Evolutionary conservation across 164 flowering plant species (phyloP).

Genomic region (Magnolia sinica): DNA sequence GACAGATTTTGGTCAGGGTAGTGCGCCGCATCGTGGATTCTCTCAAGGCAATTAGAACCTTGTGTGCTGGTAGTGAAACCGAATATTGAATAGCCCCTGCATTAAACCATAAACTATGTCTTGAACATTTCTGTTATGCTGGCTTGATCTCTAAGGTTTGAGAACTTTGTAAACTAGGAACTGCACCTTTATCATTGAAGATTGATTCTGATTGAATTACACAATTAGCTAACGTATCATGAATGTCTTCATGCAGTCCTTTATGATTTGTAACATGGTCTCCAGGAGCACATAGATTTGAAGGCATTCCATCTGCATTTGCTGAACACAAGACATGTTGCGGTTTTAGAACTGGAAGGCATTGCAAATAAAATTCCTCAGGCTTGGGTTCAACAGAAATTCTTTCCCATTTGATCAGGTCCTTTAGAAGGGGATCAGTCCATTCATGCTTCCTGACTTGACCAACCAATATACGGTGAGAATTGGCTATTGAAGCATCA

Average conservation of each 20-base stretch:
- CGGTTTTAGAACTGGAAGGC: conserved; percentile 1
- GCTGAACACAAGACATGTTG: conserved; percentile 16
- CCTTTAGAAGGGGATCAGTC: conserved; percentile 45
- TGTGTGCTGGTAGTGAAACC: conserved; percentile 39
- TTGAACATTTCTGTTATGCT: background rate
- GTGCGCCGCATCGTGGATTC: conserved; percentile 67
- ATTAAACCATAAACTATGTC: conserved; percentile 10
- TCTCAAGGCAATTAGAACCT: conserved; percentile 55
- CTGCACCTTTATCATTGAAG: conserved; percentile 9
- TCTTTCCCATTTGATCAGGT: conserved; percentile 82
- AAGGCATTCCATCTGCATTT: conserved; percentile 14
- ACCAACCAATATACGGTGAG: conserved; percentile 31
- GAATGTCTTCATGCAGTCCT: conserved; percentile 3
- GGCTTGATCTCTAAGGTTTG: background rate
- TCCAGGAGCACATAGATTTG: conserved; percentile 17
- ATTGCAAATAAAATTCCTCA: conserved; percentile 16
- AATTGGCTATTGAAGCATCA: conserved; percentile 20
- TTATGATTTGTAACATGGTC: conserved; percentile 5
- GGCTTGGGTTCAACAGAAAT: conserved; percentile 49
- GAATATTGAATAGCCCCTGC: conserved; percentile 26
- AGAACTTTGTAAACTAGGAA: background rate
- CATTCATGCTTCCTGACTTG: conserved; percentile 69
- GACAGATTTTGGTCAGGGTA: conserved; percentile 34
- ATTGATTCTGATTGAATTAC: background rate
- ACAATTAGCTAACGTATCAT: conserved; percentile 10